Evolutionary conservation across 768 basidiomycete species (phyloP).

Genomic region (Exidia glandulosa): DNA sequence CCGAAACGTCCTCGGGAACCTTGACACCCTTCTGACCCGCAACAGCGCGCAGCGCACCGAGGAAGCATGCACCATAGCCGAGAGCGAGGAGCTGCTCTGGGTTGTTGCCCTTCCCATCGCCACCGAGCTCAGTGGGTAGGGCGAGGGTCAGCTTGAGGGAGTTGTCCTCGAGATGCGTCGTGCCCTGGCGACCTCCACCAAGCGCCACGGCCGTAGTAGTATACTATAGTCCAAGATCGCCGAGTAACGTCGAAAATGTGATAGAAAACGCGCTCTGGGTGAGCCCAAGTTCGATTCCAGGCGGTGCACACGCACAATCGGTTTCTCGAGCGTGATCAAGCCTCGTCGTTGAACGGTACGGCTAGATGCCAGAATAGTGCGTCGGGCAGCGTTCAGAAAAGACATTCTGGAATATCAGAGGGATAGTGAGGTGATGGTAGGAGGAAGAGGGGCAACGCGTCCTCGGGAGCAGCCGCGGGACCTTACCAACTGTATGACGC

Average conservation of each 20-base stretch:
- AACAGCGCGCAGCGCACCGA: conserved; percentile 55
- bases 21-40: conserved; percentile 36
- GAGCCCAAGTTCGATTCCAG: too few species aligned
- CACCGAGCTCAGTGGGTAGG: conserved; percentile 48
- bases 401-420: too few species aligned
- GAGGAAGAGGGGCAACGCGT: too few species aligned
- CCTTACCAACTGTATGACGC: too few species aligned
- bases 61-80: conserved; percentile 65
- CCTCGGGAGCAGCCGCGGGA: too few species aligned
- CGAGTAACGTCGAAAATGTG: not conserved
- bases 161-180: conserved; percentile 29
- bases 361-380: not conserved
- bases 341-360: not conserved
- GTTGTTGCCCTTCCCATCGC: conserved; percentile 50
- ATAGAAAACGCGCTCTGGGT: too few species aligned
- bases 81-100: conserved; percentile 62
- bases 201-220: conserved; percentile 55
- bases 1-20: conserved; percentile 24
- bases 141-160: conserved; percentile 39
- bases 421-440: too few species aligned
- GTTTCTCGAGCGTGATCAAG: not conserved
- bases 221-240: conserved; percentile 34
- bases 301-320: not conserved
- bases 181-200: conserved; percentile 56
- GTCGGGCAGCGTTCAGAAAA: not conserved